Conservation (phyloP, 1,139 yeast species). For the Insectozyma bohioensis region DNA sequence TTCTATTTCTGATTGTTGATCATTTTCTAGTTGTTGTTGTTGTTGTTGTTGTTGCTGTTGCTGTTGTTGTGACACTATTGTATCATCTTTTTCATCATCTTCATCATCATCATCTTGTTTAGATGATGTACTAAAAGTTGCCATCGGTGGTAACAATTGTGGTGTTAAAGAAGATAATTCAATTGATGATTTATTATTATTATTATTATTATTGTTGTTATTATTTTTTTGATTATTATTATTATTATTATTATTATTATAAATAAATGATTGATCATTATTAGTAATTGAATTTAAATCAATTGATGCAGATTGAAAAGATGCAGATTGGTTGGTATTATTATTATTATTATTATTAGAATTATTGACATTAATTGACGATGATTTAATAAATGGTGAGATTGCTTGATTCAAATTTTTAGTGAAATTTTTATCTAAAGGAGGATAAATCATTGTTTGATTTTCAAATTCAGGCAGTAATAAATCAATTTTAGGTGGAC, state of each 20-base stretch:
- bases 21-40: conserved; percentile 2
- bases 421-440: conserved; percentile 11
- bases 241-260: conserved; percentile 3
- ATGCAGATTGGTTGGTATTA: too few relatives aligned
- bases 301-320: conserved; percentile 30
- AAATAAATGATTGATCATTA: conserved; percentile 11
- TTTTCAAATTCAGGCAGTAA: conserved; percentile 27
- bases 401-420: conserved; percentile 15
- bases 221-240: too few relatives aligned
- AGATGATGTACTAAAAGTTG: conserved; percentile 29
- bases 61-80: too few relatives aligned
- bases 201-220: too few relatives aligned
- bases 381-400: conserved; percentile 31
- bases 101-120: conserved; percentile 2
- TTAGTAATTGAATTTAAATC: conserved; percentile 34
- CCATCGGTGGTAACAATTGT: conserved; percentile 42
- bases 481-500: conserved; percentile 22
- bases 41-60: conserved; percentile 1
- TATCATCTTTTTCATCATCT: too few relatives aligned
- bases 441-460: conserved; percentile 5
- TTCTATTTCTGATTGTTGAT: too few relatives aligned
- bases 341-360: too few relatives aligned
- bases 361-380: too few relatives aligned
- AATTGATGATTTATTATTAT: background rate
- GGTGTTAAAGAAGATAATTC: conserved; percentile 6